Conservation (phyloP, 2,329 filamentous ascomycete genomes). For the Aspergillus clavatus region DNA sequence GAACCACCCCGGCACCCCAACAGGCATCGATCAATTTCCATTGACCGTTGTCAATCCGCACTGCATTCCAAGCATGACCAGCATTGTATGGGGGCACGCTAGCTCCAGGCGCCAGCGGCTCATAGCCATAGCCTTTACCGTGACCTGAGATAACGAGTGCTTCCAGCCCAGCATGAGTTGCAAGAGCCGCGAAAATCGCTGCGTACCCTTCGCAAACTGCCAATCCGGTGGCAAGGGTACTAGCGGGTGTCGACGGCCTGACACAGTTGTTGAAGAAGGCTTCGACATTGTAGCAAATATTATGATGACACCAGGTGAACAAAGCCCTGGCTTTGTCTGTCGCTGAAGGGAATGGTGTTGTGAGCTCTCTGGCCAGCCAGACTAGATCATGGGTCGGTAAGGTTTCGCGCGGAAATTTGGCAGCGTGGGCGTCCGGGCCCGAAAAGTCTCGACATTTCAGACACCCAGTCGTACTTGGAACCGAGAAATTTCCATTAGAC, state of each 20-base stretch:
- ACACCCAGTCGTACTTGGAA: constrained; percentile 47
- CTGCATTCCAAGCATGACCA: constrained; percentile 88
- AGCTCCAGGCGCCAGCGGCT: constrained; percentile 57
- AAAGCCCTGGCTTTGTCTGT: constrained; percentile 92
- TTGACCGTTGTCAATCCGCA: constrained; percentile 75
- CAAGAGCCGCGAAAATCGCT: constrained; percentile 72
- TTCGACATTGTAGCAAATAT: constrained; percentile 76
- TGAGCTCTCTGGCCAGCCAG: constrained; percentile 74
- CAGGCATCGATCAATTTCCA: constrained; percentile 93
- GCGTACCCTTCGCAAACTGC: constrained; percentile 94
- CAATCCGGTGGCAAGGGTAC: constrained; percentile 69
- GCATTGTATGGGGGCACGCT: constrained; percentile 59
- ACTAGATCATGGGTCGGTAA: constrained; percentile 65
- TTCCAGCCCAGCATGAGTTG: constrained; percentile 72
- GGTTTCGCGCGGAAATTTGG: constrained; percentile 66
- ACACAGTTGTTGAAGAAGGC: constrained; percentile 72
- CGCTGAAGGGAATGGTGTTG: constrained; percentile 68
- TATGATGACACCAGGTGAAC: constrained; percentile 94
- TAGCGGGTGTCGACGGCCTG: constrained; percentile 61
- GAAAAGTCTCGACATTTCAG: constrained; percentile 86
- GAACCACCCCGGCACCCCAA: constrained; percentile 80
- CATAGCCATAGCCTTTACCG: constrained; percentile 80
- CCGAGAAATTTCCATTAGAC: constrained; percentile 15
- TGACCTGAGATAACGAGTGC: constrained; percentile 70
- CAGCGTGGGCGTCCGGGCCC: constrained; percentile 69